These are phyloP conservation scores for Pelargonium australe DNA, from an alignment of 441 rosid species.

Conservation along the genomic window DNA sequence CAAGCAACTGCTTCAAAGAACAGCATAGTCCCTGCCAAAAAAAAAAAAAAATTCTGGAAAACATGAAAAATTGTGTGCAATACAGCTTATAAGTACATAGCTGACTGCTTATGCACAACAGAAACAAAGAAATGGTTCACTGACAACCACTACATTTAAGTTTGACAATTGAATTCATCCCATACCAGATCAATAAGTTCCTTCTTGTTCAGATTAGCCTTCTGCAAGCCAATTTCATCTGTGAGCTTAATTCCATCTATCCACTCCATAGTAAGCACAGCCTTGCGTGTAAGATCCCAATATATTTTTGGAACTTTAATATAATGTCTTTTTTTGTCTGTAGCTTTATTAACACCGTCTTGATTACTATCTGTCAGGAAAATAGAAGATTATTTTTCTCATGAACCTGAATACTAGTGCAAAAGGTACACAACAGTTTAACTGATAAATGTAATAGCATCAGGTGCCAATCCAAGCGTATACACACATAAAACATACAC, in stretches of 20 bases:
- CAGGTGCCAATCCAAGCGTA: neutral
- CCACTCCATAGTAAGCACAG: conserved; percentile 99
- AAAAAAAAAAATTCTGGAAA: conserved; percentile 10
- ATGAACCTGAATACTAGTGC: conserved; percentile 9
- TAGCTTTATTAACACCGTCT: conserved; percentile 26
- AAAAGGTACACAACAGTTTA: neutral
- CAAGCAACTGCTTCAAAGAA: conserved; percentile 93
- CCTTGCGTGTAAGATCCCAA: conserved; percentile 73
- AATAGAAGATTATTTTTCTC: conserved; percentile 3
- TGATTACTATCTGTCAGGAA: conserved; percentile 38
- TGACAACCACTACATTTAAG: conserved; percentile 6
- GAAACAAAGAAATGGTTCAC: conserved; percentile 3
- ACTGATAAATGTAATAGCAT: conserved; percentile 1
- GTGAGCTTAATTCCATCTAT: conserved; percentile 94
- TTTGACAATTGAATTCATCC: conserved; percentile 6
- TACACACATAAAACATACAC: conserved; percentile 6
- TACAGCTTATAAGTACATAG: neutral
- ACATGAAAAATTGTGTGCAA: neutral
- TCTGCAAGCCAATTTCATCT: conserved; percentile 51
- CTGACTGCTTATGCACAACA: neutral
- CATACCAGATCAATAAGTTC: conserved; percentile 84
- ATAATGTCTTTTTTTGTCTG: conserved; percentile 34
- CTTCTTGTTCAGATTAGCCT: conserved; percentile 61
- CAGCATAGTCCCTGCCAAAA: conserved; percentile 71
- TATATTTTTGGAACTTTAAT: conserved; percentile 91